Evolutionary conservation across 2,329 filamentous ascomycete species (phyloP), one percentile per base, ranked within the genome.

Genomic region (Graphilbum ipis-grandicollis): DNA sequence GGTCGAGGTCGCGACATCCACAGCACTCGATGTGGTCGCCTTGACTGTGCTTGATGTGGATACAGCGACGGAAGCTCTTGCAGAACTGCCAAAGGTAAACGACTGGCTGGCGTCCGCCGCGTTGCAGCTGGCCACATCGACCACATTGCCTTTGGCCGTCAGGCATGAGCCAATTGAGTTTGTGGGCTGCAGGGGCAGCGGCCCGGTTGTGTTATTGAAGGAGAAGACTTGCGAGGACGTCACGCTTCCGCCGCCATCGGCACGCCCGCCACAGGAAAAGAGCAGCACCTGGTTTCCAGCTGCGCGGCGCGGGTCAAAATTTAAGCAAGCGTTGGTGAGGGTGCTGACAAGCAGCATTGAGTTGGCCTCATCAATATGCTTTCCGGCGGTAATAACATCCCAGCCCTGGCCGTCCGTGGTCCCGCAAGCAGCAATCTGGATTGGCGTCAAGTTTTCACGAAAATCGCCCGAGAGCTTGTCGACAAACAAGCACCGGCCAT

Each of bases 231-330:
- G 68, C 1, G 66, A 71, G 36, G 59, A 52, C 7, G 65, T 63
- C 2, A 67, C 63, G 5, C 50, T 43, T 13, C 68, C 67, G 17
- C 59, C 57, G 32, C 68, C 68, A 40, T 67, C 69, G 17, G 68
- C 68, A 29, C 68, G 57, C 14, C 68, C 68, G 35, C 68, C 69
- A 42, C 69, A 75, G 10, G 68, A 69, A 46, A 73, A 74, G 19
- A 74, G 55, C 25, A 65, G 46, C 13, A 70, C 65, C 44, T 69
- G 66, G 46, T 65, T 63, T 10, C 65, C 66, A 3, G 57, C 54
- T 1, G 56, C 50, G 21, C 66, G 58, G 33, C 68, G 58, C 5
- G 61, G 58, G 44, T 75, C 68, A 41, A 70, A 69, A 54, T 70
- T 73, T 46, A 71, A 54, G 47, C 69, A 74, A 31, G 68, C 68